Base-by-base conservation (phyloP, 345 rosid genomes). In the Camelina sativa region DNA sequence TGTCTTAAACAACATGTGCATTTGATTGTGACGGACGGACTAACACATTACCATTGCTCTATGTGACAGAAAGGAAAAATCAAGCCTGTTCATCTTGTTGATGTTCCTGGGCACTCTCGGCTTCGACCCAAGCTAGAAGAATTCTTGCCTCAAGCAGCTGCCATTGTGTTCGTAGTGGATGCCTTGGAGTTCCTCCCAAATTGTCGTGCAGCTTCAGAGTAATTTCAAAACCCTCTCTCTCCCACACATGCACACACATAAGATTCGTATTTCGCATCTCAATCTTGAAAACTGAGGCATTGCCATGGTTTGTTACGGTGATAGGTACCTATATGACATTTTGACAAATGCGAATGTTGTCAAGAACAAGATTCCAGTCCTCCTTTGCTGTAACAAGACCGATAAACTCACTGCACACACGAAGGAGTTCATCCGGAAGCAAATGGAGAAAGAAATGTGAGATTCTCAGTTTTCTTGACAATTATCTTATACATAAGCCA, bases 331-430 rank as follows among this genome's bases (percentile, higher is more conserved):
- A 30, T 92, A 90, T 57, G 98, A 95, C 72, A 88, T 95, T 75
- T 76, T 95, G 80, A 95, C 99, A 4, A 88, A 87, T 64, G 89
- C 88, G 7, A 81, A 72, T 57, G 98, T 92, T 43, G 87, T 92
- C 47, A 88, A 85, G 79, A 92, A 83, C 80, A 92, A 90, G 80
- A 79, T 88, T 66, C 99, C 97, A 4, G 78, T 90, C 38, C 87
- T 89, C 69, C 84, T 95, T 75, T 89, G 94, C 76, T 95, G 99
- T 78, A 95, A 95, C 86, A 95, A 95, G 84, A 81, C 90, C 0
- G 99, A 95, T 81, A 92, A 95, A 88, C 92, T 95, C 82, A 92
- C 98, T 8, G 96, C 99, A 44, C 97, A 95, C 72, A 87, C 91
- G 65, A 89, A 88, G 85, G 99, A 92, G 64, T 95, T 92, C 73